Evolutionary conservation across 768 basidiomycete species (phyloP), one percentile per base, ranked within the genome.

Genomic region (Leccinum barrowsii): DNA sequence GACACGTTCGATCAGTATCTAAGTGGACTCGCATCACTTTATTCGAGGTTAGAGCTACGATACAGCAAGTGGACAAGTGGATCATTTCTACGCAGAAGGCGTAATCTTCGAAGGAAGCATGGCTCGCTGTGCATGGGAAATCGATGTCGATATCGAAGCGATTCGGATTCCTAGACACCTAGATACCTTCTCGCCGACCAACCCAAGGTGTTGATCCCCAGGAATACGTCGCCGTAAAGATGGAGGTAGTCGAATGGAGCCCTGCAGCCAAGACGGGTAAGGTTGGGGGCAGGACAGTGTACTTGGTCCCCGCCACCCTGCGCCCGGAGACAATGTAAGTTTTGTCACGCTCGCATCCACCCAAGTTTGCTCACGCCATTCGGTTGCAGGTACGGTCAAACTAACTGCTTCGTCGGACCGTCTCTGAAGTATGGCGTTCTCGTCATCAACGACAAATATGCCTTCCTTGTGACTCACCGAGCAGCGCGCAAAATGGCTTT

Each of bases 401-500:
- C 95, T 2, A 98, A 98, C 72, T 94, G 94, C 74, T 99, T 94
- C 71, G 94, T 99, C 54, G 92, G 94, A 40, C 85, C 92, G 0
- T 74, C 79, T 46, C 86, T 98, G 77, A 93, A 91, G 62, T 99
- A 99, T 70, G 94, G 94, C 37, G 77, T 99, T 34, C 98, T 90
- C 72, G 86, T 89, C n/a, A 82, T 86, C 54, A 92, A 90, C 69
- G 89, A 90, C 74, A 80, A 84, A 35, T 93, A 94, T 65, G 89
- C 94, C 21, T 98, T 89, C 77, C 77, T 99, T 5, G 87, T 92
- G 74, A 95, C 94, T 10, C 75, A 86, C 59, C 91, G 95, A 49
- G 86, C 94, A 0, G 94, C 93, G 6, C 86, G 96, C n/a, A 98
- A 97, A 73, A 97, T 98, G 94, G 84, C 94, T 0, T 98, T 87